Evolutionary conservation across 2,329 filamentous ascomycete species (phyloP).

Genomic region (Trichoderma semiorbis): DNA sequence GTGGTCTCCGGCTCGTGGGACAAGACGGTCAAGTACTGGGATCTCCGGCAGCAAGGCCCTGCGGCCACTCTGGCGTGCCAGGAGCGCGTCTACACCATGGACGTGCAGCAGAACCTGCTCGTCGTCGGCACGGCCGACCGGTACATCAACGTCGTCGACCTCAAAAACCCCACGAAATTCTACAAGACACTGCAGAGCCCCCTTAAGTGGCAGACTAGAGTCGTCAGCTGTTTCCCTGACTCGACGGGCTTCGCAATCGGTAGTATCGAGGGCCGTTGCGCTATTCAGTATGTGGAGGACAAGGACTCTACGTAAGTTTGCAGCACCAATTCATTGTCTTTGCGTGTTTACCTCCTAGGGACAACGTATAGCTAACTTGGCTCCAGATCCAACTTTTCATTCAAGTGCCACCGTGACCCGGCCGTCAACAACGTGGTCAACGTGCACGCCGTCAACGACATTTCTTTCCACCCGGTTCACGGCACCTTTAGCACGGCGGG

Average conservation of each 20-base stretch:
- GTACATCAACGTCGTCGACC: slow-evolving; percentile 92
- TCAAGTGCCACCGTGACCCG: slow-evolving; percentile 94
- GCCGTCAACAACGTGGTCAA: slow-evolving; percentile 74
- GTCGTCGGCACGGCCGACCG: slow-evolving; percentile 92
- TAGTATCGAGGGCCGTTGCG: slow-evolving; percentile 93
- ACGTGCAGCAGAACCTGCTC: slow-evolving; percentile 81
- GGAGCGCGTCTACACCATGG: slow-evolving; percentile 86
- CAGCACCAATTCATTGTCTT: background rate
- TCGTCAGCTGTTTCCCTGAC: slow-evolving; percentile 92
- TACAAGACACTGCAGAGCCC: slow-evolving; percentile 97
- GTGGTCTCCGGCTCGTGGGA: slow-evolving; percentile 92
- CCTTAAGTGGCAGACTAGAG: slow-evolving; percentile 95
- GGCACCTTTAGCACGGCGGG: slow-evolving; percentile 98
- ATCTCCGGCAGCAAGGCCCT: slow-evolving; percentile 64
- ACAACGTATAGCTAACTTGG: background rate
- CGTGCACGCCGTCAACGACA: slow-evolving; percentile 93
- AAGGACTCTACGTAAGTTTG: slow-evolving; percentile 69
- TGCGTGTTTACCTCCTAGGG: background rate
- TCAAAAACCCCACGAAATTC: slow-evolving; percentile 82
- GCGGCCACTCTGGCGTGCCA: slow-evolving; percentile 65
- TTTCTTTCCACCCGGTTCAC: slow-evolving; percentile 94
- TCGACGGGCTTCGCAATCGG: slow-evolving; percentile 90
- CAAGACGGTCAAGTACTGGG: slow-evolving; percentile 89
- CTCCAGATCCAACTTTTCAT: slow-evolving; percentile 86
- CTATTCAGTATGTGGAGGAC: slow-evolving; percentile 97